These are phyloP conservation scores for Sergeia podlipaevii DNA, from an alignment of 208 protist species.

Conservation along the genomic window DNA sequence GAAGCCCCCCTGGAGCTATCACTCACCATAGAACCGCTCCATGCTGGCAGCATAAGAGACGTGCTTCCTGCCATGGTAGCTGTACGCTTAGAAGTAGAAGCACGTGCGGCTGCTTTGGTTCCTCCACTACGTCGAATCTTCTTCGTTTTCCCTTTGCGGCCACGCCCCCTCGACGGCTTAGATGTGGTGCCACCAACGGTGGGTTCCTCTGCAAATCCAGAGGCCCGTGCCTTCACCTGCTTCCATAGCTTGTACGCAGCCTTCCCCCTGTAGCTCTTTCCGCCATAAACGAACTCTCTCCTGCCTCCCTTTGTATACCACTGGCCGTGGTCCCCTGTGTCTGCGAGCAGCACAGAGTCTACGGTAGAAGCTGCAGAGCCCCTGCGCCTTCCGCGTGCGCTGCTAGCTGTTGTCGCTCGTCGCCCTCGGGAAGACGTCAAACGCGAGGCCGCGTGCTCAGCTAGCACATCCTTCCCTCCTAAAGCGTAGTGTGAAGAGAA, in stretches of 20 bases:
- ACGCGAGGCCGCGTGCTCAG: no score
- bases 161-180: no score
- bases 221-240: constrained; percentile 54
- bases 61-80: background rate
- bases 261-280: constrained; percentile 48
- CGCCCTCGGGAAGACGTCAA: background rate
- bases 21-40: background rate
- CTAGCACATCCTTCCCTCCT: no score
- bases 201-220: no score
- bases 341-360: constrained; percentile 23
- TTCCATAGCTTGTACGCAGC: constrained; percentile 65
- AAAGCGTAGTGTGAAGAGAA: no score
- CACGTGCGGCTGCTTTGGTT: no score
- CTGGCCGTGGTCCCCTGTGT: constrained; percentile 32
- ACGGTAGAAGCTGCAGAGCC: background rate
- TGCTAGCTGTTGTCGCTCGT: background rate
- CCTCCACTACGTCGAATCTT: no score
- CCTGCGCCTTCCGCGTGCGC: background rate
- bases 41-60: background rate
- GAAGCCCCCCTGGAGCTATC: background rate
- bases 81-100: background rate
- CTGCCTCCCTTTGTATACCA: constrained; percentile 61
- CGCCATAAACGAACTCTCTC: constrained; percentile 65
- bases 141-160: no score
- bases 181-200: no score